These are phyloP conservation scores for Butyriboletus loyo DNA, from an alignment of 768 basidiomycete species.

Conservation along the genomic window DNA sequence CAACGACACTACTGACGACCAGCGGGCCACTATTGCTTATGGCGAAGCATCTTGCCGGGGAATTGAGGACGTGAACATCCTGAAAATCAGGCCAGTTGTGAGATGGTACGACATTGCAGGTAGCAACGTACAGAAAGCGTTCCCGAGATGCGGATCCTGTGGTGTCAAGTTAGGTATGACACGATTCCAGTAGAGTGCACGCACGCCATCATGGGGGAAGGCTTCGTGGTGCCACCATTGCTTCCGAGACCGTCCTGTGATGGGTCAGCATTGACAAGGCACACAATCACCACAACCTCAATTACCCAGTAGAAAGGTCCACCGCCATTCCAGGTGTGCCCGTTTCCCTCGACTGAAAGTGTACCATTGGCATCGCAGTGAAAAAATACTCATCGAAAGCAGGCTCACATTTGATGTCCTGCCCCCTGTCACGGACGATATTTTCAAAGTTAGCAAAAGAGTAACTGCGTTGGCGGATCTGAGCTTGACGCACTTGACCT, in stretches of 20 bases:
- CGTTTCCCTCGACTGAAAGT: conserved; percentile 38
- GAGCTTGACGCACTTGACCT: conserved; percentile 38
- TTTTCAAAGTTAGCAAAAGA: background rate
- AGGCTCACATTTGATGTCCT: conserved; percentile 45
- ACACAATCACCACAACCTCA: background rate
- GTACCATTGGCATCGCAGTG: background rate
- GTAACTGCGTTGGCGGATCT: background rate
- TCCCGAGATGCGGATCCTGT: conserved; percentile 41
- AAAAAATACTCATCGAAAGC: background rate
- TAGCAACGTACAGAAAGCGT: conserved; percentile 30
- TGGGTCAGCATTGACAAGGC: background rate
- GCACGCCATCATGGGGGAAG: conserved; percentile 41
- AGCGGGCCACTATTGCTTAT: conserved; percentile 28
- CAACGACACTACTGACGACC: conserved; percentile 44
- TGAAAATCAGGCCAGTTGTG: conserved; percentile 8
- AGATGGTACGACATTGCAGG: background rate
- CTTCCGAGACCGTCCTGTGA: conserved; percentile 31
- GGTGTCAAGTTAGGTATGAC: background rate
- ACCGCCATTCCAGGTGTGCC: conserved; percentile 39
- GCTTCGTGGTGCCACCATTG: conserved; percentile 17
- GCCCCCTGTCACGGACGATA: conserved; percentile 36
- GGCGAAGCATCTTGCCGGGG: conserved; percentile 35
- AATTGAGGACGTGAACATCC: conserved; percentile 39
- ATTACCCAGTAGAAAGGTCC: conserved; percentile 45
- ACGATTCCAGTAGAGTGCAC: background rate